Conservation (phyloP, 495 filamentous ascomycete genomes). For the Penicillium paradoxum region DNA sequence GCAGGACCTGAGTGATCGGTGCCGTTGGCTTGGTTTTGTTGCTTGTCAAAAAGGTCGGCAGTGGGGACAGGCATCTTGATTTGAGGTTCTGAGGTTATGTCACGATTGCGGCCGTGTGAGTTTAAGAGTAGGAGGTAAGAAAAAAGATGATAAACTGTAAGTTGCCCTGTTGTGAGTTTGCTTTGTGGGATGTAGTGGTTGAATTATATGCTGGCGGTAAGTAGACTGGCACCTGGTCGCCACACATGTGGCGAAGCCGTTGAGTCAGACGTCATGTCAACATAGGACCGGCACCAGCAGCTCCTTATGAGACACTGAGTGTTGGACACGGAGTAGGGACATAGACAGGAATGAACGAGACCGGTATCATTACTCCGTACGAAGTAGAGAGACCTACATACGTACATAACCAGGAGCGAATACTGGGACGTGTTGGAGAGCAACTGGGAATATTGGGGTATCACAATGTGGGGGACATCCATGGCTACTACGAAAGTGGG, state of each 20-base stretch:
- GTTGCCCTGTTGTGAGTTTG: background rate
- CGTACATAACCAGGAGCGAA: too few relatives aligned
- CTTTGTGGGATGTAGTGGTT: background rate
- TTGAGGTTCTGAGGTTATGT: conserved; percentile 8
- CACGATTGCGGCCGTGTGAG: background rate
- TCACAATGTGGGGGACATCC: too few relatives aligned
- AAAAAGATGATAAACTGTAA: background rate
- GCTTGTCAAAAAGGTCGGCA: conserved; percentile 15
- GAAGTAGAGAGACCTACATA: too few relatives aligned
- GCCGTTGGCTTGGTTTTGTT: conserved; percentile 9
- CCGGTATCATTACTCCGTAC: too few relatives aligned
- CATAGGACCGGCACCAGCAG: background rate
- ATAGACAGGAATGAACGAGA: background rate
- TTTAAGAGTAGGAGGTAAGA: background rate
- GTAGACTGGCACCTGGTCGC: conserved; percentile 5
- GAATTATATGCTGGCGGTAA: background rate
- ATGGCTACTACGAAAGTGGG: too few relatives aligned
- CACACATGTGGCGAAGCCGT: conserved; percentile 14
- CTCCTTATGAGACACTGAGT: background rate
- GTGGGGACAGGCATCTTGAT: conserved; percentile 30
- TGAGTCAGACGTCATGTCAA: conserved; percentile 15
- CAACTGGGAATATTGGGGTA: too few relatives aligned
- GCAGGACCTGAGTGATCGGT: conserved; percentile 10
- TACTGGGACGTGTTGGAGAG: too few relatives aligned
- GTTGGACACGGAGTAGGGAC: background rate